Evolutionary conservation across 2,329 filamentous ascomycete genomes (phyloP), one percentile per base, ranked within the genome.

Genomic region (Arthrobotrys entomopaga): DNA sequence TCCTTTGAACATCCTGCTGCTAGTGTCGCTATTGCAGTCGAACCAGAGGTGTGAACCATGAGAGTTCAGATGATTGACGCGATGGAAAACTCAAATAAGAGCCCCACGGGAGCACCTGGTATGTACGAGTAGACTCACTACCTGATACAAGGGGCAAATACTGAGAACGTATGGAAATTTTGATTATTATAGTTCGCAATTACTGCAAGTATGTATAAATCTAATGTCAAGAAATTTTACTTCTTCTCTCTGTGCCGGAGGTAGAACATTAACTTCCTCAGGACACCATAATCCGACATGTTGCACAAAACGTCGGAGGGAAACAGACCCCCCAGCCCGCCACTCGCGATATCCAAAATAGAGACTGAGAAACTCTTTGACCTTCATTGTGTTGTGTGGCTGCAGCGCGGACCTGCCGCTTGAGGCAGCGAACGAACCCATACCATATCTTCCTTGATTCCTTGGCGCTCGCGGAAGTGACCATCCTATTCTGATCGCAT

Each of bases 281-380:
- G 43, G 53, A n/a, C 19, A 22, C 64, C 64, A 67, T 34, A 67
- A 42, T 8, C 64, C 64, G 4, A 58, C 49, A 49, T 60, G 56
- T 3, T 16, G 48, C n/a, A 67, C 26, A 46, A 60, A 67, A 11
- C n/a, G 46, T 16, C 43, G 22, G 2, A 52, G 61, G n/a, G 1
- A 11, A 38, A 15, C 26, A 38, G 19, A 46, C 20, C 7, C 5
- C 46, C 2, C 20, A 50, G n/a, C 5, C 11, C 11, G 15, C 46
- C n/a, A 50, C 13, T 22, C 46, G 5, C 19, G 52, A 46, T 59
- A 54, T 8, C 50, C 40, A 6, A 67, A 34, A 43, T 46, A 67
- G n/a, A 59, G 38, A 38, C 56, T 49, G 15, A 67, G 29, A 38
- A 67, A 67, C 7, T 59, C 54, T 5, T 19, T 43, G 6, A 67